Conservation (phyloP, 2,329 filamentous ascomycete genomes). For the Apiospora saccharicola region DNA sequence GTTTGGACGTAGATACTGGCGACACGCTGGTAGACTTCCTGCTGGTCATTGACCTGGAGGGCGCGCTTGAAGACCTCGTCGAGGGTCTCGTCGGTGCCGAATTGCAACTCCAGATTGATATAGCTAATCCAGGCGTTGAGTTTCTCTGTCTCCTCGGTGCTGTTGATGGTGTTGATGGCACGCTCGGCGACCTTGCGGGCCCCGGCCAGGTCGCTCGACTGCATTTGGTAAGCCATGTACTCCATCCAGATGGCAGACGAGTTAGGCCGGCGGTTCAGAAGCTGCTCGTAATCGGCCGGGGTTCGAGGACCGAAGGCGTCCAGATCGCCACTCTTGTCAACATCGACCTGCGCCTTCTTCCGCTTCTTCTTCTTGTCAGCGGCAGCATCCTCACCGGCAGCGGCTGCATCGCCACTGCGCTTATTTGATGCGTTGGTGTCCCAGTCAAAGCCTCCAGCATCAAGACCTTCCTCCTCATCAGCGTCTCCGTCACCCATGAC, state of each 20-base stretch:
- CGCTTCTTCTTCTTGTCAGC: constrained; percentile 74
- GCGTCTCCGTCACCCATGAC: constrained; percentile 50
- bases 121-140: constrained; percentile 94
- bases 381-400: constrained; percentile 45
- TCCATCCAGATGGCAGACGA: constrained; percentile 93
- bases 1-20: constrained; percentile 96
- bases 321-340: constrained; percentile 91
- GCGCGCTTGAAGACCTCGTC: constrained; percentile 91
- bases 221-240: constrained; percentile 99
- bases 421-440: constrained; percentile 72
- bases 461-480: constrained; percentile 62
- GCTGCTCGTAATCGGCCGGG: constrained; percentile 89
- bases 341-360: constrained; percentile 77
- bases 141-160: constrained; percentile 90
- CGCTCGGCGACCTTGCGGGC: constrained; percentile 90
- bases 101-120: constrained; percentile 92
- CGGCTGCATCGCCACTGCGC: constrained; percentile 56
- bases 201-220: constrained; percentile 86
- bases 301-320: constrained; percentile 89
- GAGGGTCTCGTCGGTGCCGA: constrained; percentile 81
- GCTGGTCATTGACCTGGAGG: constrained; percentile 90
- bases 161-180: constrained; percentile 88
- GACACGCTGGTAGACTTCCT: constrained; percentile 87
- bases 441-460: constrained; percentile 87
- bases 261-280: constrained; percentile 90